Base-by-base conservation (phyloP, 2,329 filamentous ascomycete genomes). In the Fusarium zealandicum region DNA sequence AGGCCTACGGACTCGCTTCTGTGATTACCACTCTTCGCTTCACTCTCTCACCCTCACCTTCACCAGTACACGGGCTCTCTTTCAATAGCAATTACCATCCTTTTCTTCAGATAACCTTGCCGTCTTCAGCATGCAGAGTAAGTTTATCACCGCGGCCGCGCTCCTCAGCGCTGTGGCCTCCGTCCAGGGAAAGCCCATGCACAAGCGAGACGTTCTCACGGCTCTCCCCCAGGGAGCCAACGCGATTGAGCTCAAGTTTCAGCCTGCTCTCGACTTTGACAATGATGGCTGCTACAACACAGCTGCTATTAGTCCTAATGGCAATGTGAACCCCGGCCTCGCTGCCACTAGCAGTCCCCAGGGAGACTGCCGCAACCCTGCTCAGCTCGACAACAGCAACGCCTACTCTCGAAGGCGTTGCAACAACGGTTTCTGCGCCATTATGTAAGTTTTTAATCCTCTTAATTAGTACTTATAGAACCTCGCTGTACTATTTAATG, bases 261-360 rank as follows among this genome's bases (percentile, higher is more conserved):
- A 76, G 56, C 75, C 75, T 8, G 51, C 67, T 8, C 64, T 76
- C 4, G 75, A 77, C 63, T 77, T 75, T 49, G 75, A 77, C 59
- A 65, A 58, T 1, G 74, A 77, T 37, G 70, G 75, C 8, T 77
- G 75, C 61, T 78, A 80, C 65, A 77, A 79, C 57, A 77, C 78
- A 1, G 76, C 79, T n/a, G 78, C 78, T 33, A 74, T 80, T 31
- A 70, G 71, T 52, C 66, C 64, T 1, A 50, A 68, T 8, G 76
- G 78, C 20, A 69, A 69, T 28, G 67, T 59, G 16, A 71, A 71
- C 45, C 62, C 61, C 0, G 69, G 69, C 2, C 61, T 64, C 1
- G 63, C 17, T 17, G 61, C 69, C 5, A 71, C 68, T 4, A 66
- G 66, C 17, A 70, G 65, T 4, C 68, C 67, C 6, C 38, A 69